Percentiles rank a stretch among this genome's conserved stretches.
phyloP scores from a whole-genome alignment of 202 grass and related monocot genomes.

The Hordeum pubiflorum region DNA sequence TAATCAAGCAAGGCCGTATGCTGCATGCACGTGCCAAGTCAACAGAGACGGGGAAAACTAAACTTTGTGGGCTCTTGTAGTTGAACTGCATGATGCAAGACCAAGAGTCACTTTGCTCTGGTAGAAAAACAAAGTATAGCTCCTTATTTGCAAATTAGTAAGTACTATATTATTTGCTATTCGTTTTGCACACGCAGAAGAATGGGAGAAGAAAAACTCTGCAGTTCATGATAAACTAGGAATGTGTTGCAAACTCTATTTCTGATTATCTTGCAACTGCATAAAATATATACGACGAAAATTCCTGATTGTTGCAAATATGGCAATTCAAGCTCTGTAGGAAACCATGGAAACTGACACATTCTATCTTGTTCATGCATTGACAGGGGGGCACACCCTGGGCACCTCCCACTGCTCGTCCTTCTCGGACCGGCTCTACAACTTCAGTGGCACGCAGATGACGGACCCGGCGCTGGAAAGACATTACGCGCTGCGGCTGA shows the following conservation, averaged over 20 bases:
- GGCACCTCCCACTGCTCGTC: slow-evolving; percentile 70
- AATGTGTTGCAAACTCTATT: neutral
- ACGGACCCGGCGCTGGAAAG: slow-evolving; percentile 51
- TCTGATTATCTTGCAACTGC: neutral
- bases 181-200: neutral
- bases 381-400: slow-evolving; percentile 63
- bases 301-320: neutral
- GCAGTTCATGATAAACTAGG: neutral
- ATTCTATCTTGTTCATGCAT: neutral
- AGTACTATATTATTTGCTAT: neutral
- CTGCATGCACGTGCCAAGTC: neutral
- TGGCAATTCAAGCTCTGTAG: neutral
- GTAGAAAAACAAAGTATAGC: neutral
- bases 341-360: neutral
- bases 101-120: neutral
- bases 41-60: neutral
- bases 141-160: neutral
- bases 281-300: neutral
- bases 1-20: neutral
- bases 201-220: neutral
- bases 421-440: slow-evolving; percentile 54
- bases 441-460: slow-evolving; percentile 41
- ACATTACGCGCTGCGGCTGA: slow-evolving; percentile 39
- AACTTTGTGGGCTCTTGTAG: neutral
- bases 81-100: neutral